These are phyloP conservation scores for Blumeria hordei DNA, from an alignment of 2,329 filamentous ascomycete genomes.

Conservation along the genomic window DNA sequence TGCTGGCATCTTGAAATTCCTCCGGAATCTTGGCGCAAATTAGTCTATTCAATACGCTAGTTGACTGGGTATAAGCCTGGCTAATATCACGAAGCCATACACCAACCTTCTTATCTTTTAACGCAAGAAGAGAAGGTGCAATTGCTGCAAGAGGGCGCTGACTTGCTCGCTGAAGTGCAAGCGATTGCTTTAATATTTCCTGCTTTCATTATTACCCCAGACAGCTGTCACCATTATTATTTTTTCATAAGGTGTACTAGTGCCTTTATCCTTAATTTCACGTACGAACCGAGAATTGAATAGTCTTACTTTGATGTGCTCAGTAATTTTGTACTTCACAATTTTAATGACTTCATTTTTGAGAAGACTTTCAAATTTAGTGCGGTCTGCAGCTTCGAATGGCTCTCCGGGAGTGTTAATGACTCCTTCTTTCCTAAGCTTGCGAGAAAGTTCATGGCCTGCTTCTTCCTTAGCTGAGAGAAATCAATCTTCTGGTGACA, in stretches of 20 bases:
- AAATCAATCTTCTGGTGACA: no score
- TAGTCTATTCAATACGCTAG: background rate
- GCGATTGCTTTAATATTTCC: conserved; percentile 3
- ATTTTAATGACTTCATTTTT: conserved; percentile 1
- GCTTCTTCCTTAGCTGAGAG: background rate
- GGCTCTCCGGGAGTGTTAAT: background rate
- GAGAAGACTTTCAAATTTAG: background rate
- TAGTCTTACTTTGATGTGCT: background rate
- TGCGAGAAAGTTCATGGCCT: background rate
- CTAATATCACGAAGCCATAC: background rate
- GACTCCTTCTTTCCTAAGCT: background rate
- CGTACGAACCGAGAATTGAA: background rate
- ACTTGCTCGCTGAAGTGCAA: conserved; percentile 2
- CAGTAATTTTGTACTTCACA: background rate
- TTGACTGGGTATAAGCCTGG: background rate
- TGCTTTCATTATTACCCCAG: conserved; percentile 3
- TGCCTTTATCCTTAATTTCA: background rate
- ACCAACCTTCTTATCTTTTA: no score
- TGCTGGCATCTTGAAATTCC: background rate
- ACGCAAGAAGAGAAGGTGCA: background rate
- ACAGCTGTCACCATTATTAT: background rate
- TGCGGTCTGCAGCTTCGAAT: background rate
- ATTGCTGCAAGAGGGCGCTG: conserved; percentile 1
- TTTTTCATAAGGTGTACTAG: background rate
- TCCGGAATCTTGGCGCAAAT: background rate